Evolutionary conservation across 2,329 filamentous ascomycete genomes (phyloP).

Genomic region (Aspergillus clavatus): DNA sequence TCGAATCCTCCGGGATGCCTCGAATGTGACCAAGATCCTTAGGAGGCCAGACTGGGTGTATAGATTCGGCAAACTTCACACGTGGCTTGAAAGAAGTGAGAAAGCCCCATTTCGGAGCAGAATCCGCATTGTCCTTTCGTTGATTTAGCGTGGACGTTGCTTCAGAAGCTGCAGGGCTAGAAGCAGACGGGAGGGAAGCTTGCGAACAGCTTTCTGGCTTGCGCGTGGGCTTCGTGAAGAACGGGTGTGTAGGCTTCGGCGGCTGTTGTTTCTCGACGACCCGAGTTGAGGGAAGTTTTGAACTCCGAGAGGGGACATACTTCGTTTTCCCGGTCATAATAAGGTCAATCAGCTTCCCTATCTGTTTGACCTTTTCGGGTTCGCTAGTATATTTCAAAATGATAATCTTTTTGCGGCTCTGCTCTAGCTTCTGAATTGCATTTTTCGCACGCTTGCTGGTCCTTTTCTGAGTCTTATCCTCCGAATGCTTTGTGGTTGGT

Average conservation of each 20-base stretch:
- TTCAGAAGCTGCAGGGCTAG: neutral
- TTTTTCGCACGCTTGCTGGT: slow-evolving; percentile 33
- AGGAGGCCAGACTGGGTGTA: slow-evolving; percentile 39
- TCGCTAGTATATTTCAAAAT: slow-evolving; percentile 60
- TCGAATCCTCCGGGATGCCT: slow-evolving; percentile 28
- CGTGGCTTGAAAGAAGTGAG: slow-evolving; percentile 18
- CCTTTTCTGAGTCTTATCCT: slow-evolving; percentile 17
- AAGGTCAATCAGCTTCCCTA: slow-evolving; percentile 59
- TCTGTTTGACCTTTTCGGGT: slow-evolving; percentile 38
- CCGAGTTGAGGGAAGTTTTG: slow-evolving; percentile 18
- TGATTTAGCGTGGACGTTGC: neutral
- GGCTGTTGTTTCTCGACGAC: slow-evolving; percentile 21
- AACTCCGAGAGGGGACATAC: slow-evolving; percentile 17
- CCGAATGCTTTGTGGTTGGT: slow-evolving; percentile 21
- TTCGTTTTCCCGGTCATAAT: slow-evolving; percentile 50
- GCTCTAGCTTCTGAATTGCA: slow-evolving; percentile 31
- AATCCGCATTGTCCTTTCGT: neutral
- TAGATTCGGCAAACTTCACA: slow-evolving; percentile 27
- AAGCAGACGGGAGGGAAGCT: neutral
- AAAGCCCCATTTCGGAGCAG: neutral
- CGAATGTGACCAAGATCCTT: slow-evolving; percentile 46
- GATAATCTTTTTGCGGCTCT: slow-evolving; percentile 42
- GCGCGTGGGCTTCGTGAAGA: slow-evolving; percentile 58
- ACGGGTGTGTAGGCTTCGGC: slow-evolving; percentile 58
- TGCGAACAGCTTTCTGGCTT: slow-evolving; percentile 7